Evolutionary conservation across 164 flowering plant species (phyloP).

Genomic region (Vitis rupestris): DNA sequence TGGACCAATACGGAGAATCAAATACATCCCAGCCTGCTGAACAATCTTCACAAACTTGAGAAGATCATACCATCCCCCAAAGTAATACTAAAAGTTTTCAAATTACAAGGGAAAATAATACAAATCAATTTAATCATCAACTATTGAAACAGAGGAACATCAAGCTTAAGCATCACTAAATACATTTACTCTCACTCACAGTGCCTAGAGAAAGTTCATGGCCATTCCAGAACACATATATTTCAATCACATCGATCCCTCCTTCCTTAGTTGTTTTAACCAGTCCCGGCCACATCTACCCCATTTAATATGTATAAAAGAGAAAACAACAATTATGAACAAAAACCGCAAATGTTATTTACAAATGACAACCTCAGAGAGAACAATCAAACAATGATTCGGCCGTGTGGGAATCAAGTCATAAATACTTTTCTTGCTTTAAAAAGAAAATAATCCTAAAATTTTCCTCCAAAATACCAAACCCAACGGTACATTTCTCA

Average conservation of each 20-base stretch:
- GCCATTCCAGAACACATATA: no score
- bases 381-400: no score
- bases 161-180: neutral
- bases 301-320: constrained; percentile 4
- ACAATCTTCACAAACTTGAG: constrained; percentile 79
- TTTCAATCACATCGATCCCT: no score
- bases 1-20: constrained; percentile 91
- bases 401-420: no score
- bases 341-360: neutral
- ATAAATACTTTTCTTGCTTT: no score
- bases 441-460: no score
- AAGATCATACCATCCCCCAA: no score
- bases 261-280: no score
- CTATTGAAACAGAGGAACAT: neutral
- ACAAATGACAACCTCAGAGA: no score
- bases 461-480: constrained; percentile 26
- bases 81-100: constrained; percentile 13
- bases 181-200: constrained; percentile 31
- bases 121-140: neutral
- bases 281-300: neutral
- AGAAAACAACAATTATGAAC: neutral
- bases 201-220: constrained; percentile 68
- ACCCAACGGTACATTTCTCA: no score
- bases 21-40: constrained; percentile 71
- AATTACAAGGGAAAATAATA: neutral